phyloP scores from a whole-genome alignment of 768 basidiomycete genomes.

The Coprinopsis strossmayeri region DNA sequence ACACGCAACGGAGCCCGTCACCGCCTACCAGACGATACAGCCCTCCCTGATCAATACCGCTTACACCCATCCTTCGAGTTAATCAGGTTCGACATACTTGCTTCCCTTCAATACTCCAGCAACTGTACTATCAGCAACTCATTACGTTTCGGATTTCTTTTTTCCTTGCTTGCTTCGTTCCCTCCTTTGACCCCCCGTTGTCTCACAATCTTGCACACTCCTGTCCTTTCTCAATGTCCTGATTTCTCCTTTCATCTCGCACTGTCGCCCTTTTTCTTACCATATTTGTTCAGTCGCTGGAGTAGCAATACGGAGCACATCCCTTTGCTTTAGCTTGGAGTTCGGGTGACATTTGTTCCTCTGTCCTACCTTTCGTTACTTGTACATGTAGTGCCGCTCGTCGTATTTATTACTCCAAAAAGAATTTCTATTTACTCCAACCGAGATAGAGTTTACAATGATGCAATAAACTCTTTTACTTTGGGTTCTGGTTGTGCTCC shows the following conservation, averaged over 20 bases:
- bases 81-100: background rate
- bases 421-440: constrained; percentile 1
- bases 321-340: constrained; percentile 2
- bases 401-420: constrained; percentile 7
- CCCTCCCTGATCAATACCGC: background rate
- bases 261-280: constrained; percentile 2
- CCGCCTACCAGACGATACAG: background rate
- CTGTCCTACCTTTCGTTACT: background rate
- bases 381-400: constrained; percentile 2
- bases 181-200: background rate
- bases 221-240: background rate
- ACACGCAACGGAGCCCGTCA: background rate
- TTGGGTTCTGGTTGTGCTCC: constrained; percentile 46
- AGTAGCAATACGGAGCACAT: background rate
- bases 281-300: background rate
- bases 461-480: constrained; percentile 39
- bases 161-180: constrained; percentile 2
- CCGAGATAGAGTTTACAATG: constrained; percentile 20
- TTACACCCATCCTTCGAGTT: background rate
- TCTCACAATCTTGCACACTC: too few relatives aligned
- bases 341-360: background rate
- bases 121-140: background rate
- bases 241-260: background rate
- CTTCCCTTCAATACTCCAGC: background rate
- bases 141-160: background rate